Evolutionary conservation across 257 asterid genomes (phyloP), one percentile per base, ranked within the genome.

Genomic region (Voacanga thouarsii): DNA sequence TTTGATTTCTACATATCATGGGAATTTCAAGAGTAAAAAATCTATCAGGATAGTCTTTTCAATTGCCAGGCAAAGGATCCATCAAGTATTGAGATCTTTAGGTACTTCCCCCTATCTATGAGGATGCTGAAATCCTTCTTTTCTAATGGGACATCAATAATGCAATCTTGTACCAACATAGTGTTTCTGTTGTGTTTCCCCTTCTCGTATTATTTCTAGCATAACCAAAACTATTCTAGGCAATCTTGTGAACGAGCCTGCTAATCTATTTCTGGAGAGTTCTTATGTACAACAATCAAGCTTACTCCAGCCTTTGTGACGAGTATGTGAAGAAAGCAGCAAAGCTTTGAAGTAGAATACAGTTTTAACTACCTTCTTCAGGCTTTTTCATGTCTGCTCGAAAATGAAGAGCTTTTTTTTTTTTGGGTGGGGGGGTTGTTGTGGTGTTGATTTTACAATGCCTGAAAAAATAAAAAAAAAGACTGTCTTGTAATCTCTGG

Each of bases 21-120:
- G 98, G 98, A 44, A 80, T 91, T 71, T 85, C 98, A 75, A 90
- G 84, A 86, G 97, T 95, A n/a, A 79, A 84, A 88, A 86, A 90
- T 95, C 59, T 83, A 87, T 74, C 90, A 87, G 66, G 86, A 84
- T 86, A 94, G 94, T 65, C 85, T 93, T 78, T 90, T 93, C 81
- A 81, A 91, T 80, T 95, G 99, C 85, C 92, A 84, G 74, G 90
- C 97, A n/a, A 89, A 89, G 59, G 90, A 90, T 78, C 97, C 98
- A 75, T 91, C 98, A 39, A 88, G 90, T 57, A 70, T 87, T 68
- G 99, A 92, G 91, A 92, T 92, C 97, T 85, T 93, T 67, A 88
- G 96, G 79, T 91, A 93, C 82, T 86, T 83, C 75, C 86, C 88
- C 86, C 82, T 95, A 89, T 91, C 90, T 79, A 77, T 83, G 73